Evolutionary conservation across 768 basidiomycete species (phyloP).

Genomic region (Phanerochaete carnosa): DNA sequence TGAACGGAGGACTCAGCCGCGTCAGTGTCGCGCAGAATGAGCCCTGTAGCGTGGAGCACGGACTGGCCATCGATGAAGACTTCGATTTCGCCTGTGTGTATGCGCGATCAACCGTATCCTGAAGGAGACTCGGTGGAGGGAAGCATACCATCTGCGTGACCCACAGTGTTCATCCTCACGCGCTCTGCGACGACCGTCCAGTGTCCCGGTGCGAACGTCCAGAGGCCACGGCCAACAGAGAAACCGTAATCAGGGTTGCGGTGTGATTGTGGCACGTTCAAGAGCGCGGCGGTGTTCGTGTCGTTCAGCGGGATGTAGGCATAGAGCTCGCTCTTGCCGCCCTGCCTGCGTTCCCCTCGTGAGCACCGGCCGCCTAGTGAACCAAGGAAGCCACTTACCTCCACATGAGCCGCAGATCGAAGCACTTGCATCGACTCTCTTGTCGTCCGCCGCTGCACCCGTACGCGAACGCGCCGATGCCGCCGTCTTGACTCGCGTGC

Average conservation of each 20-base stretch:
- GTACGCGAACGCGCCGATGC: slow-evolving; percentile 54
- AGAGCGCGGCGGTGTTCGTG: slow-evolving; percentile 40
- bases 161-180: slow-evolving; percentile 66
- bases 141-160: slow-evolving; percentile 52
- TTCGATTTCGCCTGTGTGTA: slow-evolving; percentile 56
- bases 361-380: neutral
- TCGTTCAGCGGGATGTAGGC: slow-evolving; percentile 58
- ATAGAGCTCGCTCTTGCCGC: slow-evolving; percentile 63
- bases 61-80: slow-evolving; percentile 60
- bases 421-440: slow-evolving; percentile 60
- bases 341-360: slow-evolving; percentile 32
- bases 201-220: slow-evolving; percentile 42
- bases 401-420: slow-evolving; percentile 75
- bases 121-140: neutral
- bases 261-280: slow-evolving; percentile 43
- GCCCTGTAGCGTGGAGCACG: slow-evolving; percentile 46
- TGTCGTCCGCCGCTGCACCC: slow-evolving; percentile 68
- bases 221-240: slow-evolving; percentile 66
- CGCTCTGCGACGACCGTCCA: slow-evolving; percentile 68
- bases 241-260: slow-evolving; percentile 59
- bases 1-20: slow-evolving; percentile 45
- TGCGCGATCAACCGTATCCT: neutral
- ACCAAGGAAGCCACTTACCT: slow-evolving; percentile 35
- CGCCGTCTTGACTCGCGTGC: no score
- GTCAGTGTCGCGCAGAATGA: slow-evolving; percentile 41